Conservation (phyloP, 306 rosid species). For the Comarum palustre region DNA sequence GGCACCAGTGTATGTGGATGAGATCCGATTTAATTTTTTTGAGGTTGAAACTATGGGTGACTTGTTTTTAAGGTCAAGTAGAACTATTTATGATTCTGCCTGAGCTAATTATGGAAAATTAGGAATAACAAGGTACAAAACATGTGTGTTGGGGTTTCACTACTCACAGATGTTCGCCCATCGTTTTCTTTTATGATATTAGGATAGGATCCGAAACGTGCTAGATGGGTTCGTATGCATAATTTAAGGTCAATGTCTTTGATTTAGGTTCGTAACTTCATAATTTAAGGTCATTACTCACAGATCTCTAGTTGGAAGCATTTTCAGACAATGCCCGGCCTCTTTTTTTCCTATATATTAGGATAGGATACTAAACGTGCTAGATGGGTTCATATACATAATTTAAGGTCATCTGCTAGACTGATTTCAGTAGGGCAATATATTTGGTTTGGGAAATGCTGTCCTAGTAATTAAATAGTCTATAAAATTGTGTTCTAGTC, state of each 20-base stretch:
- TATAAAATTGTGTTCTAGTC: not conserved
- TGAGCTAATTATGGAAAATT: not conserved
- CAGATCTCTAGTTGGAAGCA: too few species aligned
- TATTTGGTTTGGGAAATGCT: not conserved
- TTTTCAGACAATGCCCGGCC: too few species aligned
- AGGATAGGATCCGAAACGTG: not conserved
- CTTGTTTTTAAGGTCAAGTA: conserved; percentile 13
- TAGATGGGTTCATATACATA: too few species aligned
- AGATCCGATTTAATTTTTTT: not conserved
- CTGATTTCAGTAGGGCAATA: not conserved
- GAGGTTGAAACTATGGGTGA: conserved; percentile 11
- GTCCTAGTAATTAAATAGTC: too few species aligned
- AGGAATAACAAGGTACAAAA: not conserved
- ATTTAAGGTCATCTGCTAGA: not conserved
- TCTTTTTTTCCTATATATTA: too few species aligned
- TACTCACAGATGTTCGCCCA: not conserved
- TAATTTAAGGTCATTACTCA: too few species aligned
- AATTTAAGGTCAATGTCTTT: not conserved
- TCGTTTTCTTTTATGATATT: not conserved
- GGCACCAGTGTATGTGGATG: not conserved
- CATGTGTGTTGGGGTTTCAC: not conserved
- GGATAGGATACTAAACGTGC: too few species aligned
- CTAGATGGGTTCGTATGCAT: not conserved
- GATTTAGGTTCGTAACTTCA: not conserved
- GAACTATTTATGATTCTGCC: not conserved